phyloP scores from a whole-genome alignment of 2,329 filamentous ascomycete species.

The Colletotrichum cereale region DNA sequence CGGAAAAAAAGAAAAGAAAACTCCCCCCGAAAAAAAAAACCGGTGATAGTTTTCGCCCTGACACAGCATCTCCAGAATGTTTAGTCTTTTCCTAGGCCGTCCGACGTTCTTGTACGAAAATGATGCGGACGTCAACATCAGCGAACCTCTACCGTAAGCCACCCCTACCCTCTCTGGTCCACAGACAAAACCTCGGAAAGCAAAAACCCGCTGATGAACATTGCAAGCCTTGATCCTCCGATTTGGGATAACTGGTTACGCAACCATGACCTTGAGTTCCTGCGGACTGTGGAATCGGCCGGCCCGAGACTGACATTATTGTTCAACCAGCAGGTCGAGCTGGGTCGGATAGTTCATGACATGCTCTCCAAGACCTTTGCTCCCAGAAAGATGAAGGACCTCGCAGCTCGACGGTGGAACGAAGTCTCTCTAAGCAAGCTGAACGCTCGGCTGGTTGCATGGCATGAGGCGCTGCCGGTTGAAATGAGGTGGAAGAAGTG shows the following conservation, averaged over 20 bases:
- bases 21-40: background rate
- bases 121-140: slow-evolving; percentile 38
- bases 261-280: slow-evolving; percentile 39
- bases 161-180: background rate
- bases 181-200: background rate
- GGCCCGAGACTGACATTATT: slow-evolving; percentile 40
- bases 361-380: slow-evolving; percentile 40
- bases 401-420: slow-evolving; percentile 1
- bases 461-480: slow-evolving; percentile 24
- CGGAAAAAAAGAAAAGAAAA: no score
- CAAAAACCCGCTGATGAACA: background rate
- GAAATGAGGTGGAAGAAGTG: slow-evolving; percentile 35
- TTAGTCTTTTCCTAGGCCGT: slow-evolving; percentile 41
- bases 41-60: background rate
- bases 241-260: slow-evolving; percentile 31
- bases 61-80: slow-evolving; percentile 13
- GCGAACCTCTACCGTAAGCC: slow-evolving; percentile 14
- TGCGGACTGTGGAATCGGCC: slow-evolving; percentile 41
- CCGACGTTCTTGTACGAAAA: slow-evolving; percentile 38
- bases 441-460: slow-evolving; percentile 23
- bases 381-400: slow-evolving; percentile 17
- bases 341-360: slow-evolving; percentile 42
- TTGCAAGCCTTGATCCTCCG: slow-evolving; percentile 9
- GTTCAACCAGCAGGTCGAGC: slow-evolving; percentile 43
- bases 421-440: slow-evolving; percentile 17